Evolutionary conservation across 2,329 filamentous ascomycete species (phyloP).

Genomic region (Cryphonectria parasitica): DNA sequence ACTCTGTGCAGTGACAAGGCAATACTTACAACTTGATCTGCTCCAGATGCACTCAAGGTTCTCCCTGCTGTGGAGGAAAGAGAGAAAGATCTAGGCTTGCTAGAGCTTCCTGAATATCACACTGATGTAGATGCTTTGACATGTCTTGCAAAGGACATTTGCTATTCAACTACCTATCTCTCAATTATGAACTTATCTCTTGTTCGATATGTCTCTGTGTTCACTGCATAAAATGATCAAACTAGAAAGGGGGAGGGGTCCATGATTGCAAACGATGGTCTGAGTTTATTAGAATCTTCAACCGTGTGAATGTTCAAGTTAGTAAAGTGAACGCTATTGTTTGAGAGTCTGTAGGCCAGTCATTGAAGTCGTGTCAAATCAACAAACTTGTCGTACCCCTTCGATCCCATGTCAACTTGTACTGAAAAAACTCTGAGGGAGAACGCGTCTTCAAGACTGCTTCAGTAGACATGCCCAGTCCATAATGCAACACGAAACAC

Average conservation of each 20-base stretch:
- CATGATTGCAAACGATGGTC: background rate
- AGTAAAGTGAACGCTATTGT: background rate
- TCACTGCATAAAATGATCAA: no score
- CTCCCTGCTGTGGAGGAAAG: no score
- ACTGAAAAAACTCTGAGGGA: background rate
- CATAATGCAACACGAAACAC: background rate
- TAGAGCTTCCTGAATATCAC: no score
- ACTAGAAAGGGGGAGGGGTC: no score
- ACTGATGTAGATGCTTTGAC: no score
- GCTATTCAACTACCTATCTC: no score
- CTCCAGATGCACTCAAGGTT: no score
- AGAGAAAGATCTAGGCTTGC: no score
- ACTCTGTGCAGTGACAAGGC: background rate
- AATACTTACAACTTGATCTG: background rate
- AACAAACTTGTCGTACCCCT: background rate
- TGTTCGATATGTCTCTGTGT: no score
- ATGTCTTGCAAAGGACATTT: no score
- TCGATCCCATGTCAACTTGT: background rate
- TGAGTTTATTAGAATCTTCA: background rate
- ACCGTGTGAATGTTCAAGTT: background rate
- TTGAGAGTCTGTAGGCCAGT: background rate
- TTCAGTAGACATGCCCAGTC: background rate
- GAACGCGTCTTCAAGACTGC: background rate
- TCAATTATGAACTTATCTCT: no score
- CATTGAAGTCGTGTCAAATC: background rate